These are phyloP conservation scores for Mycena pura DNA, from an alignment of 768 basidiomycete genomes.

Conservation along the genomic window DNA sequence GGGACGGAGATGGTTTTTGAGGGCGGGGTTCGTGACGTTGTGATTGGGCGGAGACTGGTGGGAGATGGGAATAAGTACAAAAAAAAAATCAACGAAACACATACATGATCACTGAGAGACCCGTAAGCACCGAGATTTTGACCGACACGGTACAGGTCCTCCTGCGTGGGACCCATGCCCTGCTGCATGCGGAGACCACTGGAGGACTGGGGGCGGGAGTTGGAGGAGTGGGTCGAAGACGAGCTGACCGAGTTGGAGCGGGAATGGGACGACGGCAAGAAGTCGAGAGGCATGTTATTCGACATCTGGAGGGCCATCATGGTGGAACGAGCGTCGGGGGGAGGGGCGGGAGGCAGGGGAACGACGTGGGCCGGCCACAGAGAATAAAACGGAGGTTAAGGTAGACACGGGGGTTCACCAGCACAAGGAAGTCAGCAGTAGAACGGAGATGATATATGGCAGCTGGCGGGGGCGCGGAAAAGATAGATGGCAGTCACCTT, in stretches of 20 bases:
- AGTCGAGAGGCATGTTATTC: slow-evolving; percentile 72
- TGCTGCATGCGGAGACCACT: slow-evolving; percentile 65
- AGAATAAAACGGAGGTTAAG: slow-evolving; percentile 22
- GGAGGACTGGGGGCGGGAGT: slow-evolving; percentile 80
- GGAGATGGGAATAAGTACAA: slow-evolving; percentile 30
- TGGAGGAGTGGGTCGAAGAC: slow-evolving; percentile 72
- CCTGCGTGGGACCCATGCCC: slow-evolving; percentile 56
- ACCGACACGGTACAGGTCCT: slow-evolving; percentile 76
- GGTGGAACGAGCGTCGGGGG: slow-evolving; percentile 28
- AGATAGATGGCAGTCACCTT: no score
- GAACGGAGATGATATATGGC: no score
- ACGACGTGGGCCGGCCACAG: slow-evolving; percentile 25
- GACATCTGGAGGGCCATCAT: slow-evolving; percentile 82
- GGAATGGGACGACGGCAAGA: slow-evolving; percentile 72
- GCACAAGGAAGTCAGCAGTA: slow-evolving; percentile 1
- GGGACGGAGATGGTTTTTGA: slow-evolving; percentile 79
- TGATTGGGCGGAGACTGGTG: slow-evolving; percentile 77
- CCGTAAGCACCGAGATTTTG: slow-evolving; percentile 60
- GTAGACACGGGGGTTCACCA: slow-evolving; percentile 16
- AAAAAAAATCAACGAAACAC: slow-evolving; percentile 31
- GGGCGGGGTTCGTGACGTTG: slow-evolving; percentile 74
- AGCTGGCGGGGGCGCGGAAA: no score
- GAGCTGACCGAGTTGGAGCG: slow-evolving; percentile 83
- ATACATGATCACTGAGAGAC: slow-evolving; percentile 52
- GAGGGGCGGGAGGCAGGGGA: background rate